Evolutionary conservation across 176 grass and related monocot species (phyloP).

Genomic region (Alloteropsis semialata): DNA sequence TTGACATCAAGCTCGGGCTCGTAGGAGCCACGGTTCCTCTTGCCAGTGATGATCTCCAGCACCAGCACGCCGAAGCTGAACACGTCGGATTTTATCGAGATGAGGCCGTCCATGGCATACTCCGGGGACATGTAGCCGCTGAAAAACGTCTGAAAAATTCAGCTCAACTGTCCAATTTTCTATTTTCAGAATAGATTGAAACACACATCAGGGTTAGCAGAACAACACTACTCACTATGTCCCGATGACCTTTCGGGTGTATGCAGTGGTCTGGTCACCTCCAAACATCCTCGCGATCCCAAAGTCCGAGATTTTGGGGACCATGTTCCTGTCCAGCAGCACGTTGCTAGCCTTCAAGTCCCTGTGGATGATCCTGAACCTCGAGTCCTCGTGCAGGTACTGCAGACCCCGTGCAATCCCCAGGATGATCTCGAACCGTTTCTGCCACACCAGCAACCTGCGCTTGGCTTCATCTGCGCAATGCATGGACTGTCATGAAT

Average conservation of each 20-base stretch:
- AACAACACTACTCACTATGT: slow-evolving; percentile 44
- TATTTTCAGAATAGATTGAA: not conserved
- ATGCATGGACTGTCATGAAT: not conserved
- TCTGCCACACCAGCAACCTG: slow-evolving; percentile 34
- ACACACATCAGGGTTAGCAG: not conserved
- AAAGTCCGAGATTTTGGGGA: slow-evolving; percentile 45
- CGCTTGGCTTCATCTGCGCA: slow-evolving; percentile 43
- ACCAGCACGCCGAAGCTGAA: slow-evolving; percentile 45
- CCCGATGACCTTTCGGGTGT: slow-evolving; percentile 40
- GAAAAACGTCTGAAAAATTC: not conserved
- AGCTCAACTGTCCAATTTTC: not conserved
- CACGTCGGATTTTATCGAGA: slow-evolving; percentile 44
- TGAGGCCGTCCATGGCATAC: slow-evolving; percentile 38
- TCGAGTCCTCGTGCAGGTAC: slow-evolving; percentile 55
- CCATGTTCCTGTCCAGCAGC: slow-evolving; percentile 39
- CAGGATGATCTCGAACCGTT: slow-evolving; percentile 42
- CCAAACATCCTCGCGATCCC: slow-evolving; percentile 47
- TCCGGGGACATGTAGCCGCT: slow-evolving; percentile 49
- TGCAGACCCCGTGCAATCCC: slow-evolving; percentile 47
- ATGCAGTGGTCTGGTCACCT: slow-evolving; percentile 38
- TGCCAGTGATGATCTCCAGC: slow-evolving; percentile 37
- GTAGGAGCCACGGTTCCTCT: slow-evolving; percentile 21
- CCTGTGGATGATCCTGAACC: slow-evolving; percentile 51
- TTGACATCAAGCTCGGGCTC: slow-evolving; percentile 29
- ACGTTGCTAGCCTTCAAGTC: slow-evolving; percentile 47